Base-by-base conservation (phyloP, 2,329 filamentous ascomycete genomes). In the Nemania sp. region DNA sequence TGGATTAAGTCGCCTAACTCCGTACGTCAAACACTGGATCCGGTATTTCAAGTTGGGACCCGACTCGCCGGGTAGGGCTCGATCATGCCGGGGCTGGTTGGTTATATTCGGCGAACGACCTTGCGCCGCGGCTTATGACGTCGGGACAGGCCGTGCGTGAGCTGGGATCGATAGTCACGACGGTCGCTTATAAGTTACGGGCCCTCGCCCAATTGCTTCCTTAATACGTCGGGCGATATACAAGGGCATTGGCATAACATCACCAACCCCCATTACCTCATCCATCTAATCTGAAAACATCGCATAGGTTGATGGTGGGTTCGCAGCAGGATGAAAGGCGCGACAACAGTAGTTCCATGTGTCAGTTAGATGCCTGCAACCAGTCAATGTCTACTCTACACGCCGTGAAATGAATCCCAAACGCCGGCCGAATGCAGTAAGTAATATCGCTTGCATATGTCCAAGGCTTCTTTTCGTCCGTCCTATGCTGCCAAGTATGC, bases 401-500 rank as follows among this genome's bases (percentile, higher is more conserved):
- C 40, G 56, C 43, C 40, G 18, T 17, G 7, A 29, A 54, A 45
- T 37, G 25, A 51, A 60, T 47, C 49, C 9, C 2, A 39, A 67
- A 69, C 64, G 65, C 63, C 67, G 40, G 57, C 63, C 46, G 40
- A 59, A 69, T 68, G 63, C 66, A 67, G 42, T 29, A 29, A 29
- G 25, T 29, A 34, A 25, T 32, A 35, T 55, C 47, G 10, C 43
- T 49, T 35, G 32, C 54, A 20, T 32, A 45, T 59, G 39, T 46
- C 34, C 46, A 13, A 60, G 25, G n/a, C 25, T 45, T 52, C 15
- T 20, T 18, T 46, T 43, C 7, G 17, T n/a, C 42, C 7, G 17
- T n/a, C 42, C 64, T 59, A 73, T 25, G 68, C 68, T 29, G 67
- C 65, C 15, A 70, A 57, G 54, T 73, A 69, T 9, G 79, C 85